phyloP scores from a whole-genome alignment of 257 asterid species.

The Petrea volubilis region DNA sequence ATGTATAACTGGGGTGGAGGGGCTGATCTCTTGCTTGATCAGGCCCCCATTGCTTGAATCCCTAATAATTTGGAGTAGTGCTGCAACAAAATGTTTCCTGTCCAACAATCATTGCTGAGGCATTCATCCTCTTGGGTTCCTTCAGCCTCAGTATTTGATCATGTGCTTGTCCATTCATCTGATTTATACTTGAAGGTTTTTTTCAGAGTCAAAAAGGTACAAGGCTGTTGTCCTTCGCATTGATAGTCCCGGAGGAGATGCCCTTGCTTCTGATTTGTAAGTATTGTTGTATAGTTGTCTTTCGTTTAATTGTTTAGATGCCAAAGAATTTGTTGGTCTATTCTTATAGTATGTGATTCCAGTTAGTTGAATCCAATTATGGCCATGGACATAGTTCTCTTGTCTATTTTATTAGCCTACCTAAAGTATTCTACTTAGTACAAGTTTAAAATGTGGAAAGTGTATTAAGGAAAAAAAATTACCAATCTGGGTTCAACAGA shows the following conservation, averaged over 20 bases:
- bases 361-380: conserved; percentile 11
- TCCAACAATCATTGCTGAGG: conserved; percentile 76
- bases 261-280: conserved; percentile 99
- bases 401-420: no score
- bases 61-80: no score
- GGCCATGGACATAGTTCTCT: no score
- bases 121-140: neutral
- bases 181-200: neutral
- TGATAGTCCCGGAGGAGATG: conserved; percentile 99
- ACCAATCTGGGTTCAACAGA: conserved; percentile 1
- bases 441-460: neutral
- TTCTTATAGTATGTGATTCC: neutral
- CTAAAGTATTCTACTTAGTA: conserved; percentile 44
- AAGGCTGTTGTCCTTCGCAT: conserved; percentile 91
- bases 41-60: no score
- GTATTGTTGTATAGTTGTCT: conserved; percentile 27
- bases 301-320: neutral
- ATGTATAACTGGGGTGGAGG: no score
- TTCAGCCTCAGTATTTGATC: conserved; percentile 1
- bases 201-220: conserved; percentile 82
- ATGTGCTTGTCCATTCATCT: neutral
- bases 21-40: no score
- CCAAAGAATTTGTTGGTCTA: no score
- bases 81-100: neutral
- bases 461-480: neutral